phyloP scores from a whole-genome alignment of 768 basidiomycete genomes.

The Calvatia gigantea region DNA sequence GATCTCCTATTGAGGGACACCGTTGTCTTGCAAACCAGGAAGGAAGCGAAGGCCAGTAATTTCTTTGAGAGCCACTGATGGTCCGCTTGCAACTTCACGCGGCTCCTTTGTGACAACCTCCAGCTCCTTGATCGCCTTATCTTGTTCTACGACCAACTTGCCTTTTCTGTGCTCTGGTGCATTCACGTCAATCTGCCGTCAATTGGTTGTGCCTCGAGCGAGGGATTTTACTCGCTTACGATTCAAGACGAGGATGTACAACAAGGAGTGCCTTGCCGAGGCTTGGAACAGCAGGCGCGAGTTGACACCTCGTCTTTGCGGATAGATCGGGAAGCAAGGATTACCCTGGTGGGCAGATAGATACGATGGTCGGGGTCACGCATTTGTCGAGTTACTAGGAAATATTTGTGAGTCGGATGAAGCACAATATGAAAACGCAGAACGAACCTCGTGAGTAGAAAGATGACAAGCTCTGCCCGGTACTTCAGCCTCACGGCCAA shows the following conservation, averaged over 20 bases:
- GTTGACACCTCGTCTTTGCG: conserved; percentile 66
- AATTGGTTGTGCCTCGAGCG: conserved; percentile 73
- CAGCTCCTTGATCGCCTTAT: conserved; percentile 72
- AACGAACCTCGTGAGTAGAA: conserved; percentile 46
- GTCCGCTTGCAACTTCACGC: no score
- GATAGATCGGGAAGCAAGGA: conserved; percentile 81
- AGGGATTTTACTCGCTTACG: conserved; percentile 83
- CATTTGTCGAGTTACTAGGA: conserved; percentile 80
- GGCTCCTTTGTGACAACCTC: conserved; percentile 65
- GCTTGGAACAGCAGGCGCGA: conserved; percentile 76
- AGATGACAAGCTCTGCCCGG: conserved; percentile 43
- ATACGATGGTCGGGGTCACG: conserved; percentile 77
- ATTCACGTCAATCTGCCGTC: conserved; percentile 59
- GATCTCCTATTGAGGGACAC: conserved; percentile 63
- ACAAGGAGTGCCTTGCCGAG: conserved; percentile 87
- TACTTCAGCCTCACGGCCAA: conserved; percentile 67
- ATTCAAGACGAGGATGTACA: conserved; percentile 72
- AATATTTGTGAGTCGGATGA: neutral
- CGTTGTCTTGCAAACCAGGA: conserved; percentile 54
- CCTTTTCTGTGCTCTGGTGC: conserved; percentile 76
- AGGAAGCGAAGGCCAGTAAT: conserved; percentile 83
- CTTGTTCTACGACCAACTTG: conserved; percentile 66
- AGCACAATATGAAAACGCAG: neutral
- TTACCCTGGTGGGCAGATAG: conserved; percentile 78
- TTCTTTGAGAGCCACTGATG: conserved; percentile 89